Evolutionary conservation across 2,329 filamentous ascomycete genomes (phyloP), one percentile per base, ranked within the genome.

Genomic region (Penicillium concentricum): DNA sequence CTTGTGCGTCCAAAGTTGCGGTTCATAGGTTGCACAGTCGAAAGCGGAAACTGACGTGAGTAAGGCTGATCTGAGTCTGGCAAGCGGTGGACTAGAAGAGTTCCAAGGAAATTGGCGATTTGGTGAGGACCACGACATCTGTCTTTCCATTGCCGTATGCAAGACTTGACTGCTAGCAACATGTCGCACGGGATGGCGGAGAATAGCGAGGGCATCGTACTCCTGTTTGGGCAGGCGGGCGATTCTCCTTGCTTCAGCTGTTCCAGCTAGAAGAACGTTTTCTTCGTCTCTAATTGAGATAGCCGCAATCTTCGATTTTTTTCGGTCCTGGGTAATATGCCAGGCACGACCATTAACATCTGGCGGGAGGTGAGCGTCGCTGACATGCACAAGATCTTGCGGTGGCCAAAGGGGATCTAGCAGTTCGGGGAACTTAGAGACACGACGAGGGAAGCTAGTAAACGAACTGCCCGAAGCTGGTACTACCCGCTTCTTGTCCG

Each of bases 1-100:
- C 68, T 97, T 97, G 39, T 93, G 87, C 2, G 81, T 73, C 94
- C 94, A 99, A 9, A 85, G 75, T 28, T 82, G 75, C 2, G 79
- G 80, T 68, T 97, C 93, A 64, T 89, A 96, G 48, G 82, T 82
- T 9, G 87, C 89, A 60, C 78, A 83, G 70, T 99, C 94, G 67
- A 92, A 97, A 0, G 92, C 87, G 5, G 90, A 92, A 13, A 92
- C 78, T 0, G 80, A 80, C 1, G 79, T 80, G 43, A 80, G 75
- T 32, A 97, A 80, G 0, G 81, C 79, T 3, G 78, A 71, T 65
- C 87, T 90, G 2, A 91, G 76, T 2, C 79, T 78, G 13, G 72
- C 65, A 45, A 94, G 72, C 18, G 85, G 83, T 12, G 87, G 80
- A 32, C 70, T 92, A 87, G 7, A 62, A 52, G 44, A 26, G 57